Conservation (phyloP, 2,329 filamentous ascomycete genomes). For the Lasiodiplodia citricola region DNA sequence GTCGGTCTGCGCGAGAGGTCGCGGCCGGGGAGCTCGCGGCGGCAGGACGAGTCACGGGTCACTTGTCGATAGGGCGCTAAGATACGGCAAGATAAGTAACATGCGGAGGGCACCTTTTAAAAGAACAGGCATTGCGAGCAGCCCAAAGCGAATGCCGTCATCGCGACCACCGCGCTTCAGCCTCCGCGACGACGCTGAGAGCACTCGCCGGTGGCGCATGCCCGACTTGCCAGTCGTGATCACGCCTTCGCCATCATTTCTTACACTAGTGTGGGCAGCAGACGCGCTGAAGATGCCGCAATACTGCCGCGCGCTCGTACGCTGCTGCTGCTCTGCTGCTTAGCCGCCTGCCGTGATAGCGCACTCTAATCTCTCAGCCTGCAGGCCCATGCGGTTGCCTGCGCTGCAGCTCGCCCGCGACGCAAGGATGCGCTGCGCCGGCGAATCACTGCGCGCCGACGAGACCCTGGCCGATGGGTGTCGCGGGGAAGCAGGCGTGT, state of each 20-base stretch:
- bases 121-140: slow-evolving; percentile 16
- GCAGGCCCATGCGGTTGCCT: slow-evolving; percentile 15
- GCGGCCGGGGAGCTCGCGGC: slow-evolving; percentile 3
- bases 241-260: slow-evolving; percentile 24
- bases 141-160: slow-evolving; percentile 16
- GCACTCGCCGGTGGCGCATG: slow-evolving; percentile 20
- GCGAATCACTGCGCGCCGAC: slow-evolving; percentile 6
- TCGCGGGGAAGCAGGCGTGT: slow-evolving; percentile 21
- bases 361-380: slow-evolving; percentile 7
- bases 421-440: slow-evolving; percentile 7
- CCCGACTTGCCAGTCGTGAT: slow-evolving; percentile 18
- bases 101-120: slow-evolving; percentile 5
- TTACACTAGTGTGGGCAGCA: slow-evolving; percentile 18
- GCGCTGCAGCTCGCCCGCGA: slow-evolving; percentile 9
- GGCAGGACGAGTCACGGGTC: slow-evolving; percentile 11
- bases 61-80: slow-evolving; percentile 1
- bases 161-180: slow-evolving; percentile 4
- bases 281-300: slow-evolving; percentile 20
- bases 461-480: neutral
- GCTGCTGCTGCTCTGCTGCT: neutral
- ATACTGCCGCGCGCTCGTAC: neutral
- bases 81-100: slow-evolving; percentile 8
- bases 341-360: slow-evolving; percentile 17
- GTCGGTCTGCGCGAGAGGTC: slow-evolving; percentile 20
- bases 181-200: slow-evolving; percentile 1